Base-by-base conservation (phyloP, 2,329 filamentous ascomycete genomes). In the Hymenoscyphus scutula region DNA sequence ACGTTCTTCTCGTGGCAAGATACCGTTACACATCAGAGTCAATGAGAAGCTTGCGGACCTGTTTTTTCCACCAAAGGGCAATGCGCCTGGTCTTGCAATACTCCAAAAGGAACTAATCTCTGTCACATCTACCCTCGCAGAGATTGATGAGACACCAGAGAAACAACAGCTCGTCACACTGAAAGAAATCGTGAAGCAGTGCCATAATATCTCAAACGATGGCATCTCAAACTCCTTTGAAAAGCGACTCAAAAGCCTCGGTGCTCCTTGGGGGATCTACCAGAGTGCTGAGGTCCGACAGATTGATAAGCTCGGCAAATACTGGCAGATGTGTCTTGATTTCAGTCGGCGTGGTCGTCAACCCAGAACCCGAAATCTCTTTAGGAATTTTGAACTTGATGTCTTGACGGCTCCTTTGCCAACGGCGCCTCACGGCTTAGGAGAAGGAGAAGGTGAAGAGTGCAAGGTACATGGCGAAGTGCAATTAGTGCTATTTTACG, bases 391-490 rank as follows among this genome's bases (percentile, higher is more conserved):
- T 8, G 30, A 19, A n/a, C 41, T 65, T 17, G 37, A 56, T 25
- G 15, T 25, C 8, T 51, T 37, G 23, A 6, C 23, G 2, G 55
- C 60, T 2, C 41, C 29, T 25, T n/a, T 58, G 5, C 1, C 27
- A n/a, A 51, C 15, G 13, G 8, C 41, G n/a, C 63, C 58, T 10
- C 1, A 15, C 27, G 63, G 65, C 10, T 45, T 54, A 41, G 13
- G 3, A 2, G 23, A 27, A 6, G 19, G 2, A n/a, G n/a, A n/a
- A n/a, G n/a, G n/a, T n/a, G n/a, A n/a, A n/a, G n/a, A n/a, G 48
- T 65, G 62, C 25, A 76, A 73, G 56, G 73, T 82, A 23, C 81
- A 84, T 64, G 80, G 80, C 3, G 80, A 83, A 65, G 76, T 83
- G n/a, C 80, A 82, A 62, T 73, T 83, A 6, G 38, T 65, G 3